Conservation (phyloP, 805 yeast genomes). For the Lachancea sp. region DNA sequence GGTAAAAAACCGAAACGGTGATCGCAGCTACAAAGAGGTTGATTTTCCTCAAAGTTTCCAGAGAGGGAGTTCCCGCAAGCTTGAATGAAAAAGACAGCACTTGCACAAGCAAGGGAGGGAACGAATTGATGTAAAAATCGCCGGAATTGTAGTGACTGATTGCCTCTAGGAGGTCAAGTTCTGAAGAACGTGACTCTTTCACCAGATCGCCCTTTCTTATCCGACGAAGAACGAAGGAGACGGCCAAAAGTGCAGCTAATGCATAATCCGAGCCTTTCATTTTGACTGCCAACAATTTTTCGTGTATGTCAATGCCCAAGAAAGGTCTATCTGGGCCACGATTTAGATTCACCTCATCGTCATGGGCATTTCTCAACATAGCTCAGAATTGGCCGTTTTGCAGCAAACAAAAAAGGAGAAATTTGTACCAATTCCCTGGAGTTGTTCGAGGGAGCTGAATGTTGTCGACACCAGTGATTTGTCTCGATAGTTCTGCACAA, state of each 20-base stretch:
- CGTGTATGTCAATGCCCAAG: not conserved
- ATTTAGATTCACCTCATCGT: not conserved
- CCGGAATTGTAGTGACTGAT: slow-evolving; percentile 11
- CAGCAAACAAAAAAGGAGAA: no score
- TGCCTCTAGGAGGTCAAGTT: slow-evolving; percentile 10
- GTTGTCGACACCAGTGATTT: no score
- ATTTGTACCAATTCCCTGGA: no score
- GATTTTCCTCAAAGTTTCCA: slow-evolving; percentile 10
- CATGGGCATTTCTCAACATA: not conserved
- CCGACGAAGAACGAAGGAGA: slow-evolving; percentile 1
- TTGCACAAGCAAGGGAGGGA: slow-evolving; percentile 24
- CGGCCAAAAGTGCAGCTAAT: not conserved
- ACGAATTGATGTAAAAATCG: slow-evolving; percentile 14
- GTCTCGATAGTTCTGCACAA: no score
- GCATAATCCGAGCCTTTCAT: not conserved
- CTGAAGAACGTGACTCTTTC: slow-evolving; percentile 2
- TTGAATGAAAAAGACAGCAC: slow-evolving; percentile 14
- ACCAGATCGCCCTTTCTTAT: not conserved
- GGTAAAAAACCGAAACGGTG: slow-evolving; percentile 15
- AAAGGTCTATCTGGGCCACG: slow-evolving; percentile 1
- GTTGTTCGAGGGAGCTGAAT: no score
- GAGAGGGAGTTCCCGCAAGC: not conserved
- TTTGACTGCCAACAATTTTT: not conserved
- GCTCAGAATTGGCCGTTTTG: not conserved
- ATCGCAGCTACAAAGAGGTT: slow-evolving; percentile 12